Percentiles rank a stretch among this genome's conserved stretches.
Conservation (phyloP, 495 filamentous ascomycete genomes). For the Corynascus novoguineensis region DNA sequence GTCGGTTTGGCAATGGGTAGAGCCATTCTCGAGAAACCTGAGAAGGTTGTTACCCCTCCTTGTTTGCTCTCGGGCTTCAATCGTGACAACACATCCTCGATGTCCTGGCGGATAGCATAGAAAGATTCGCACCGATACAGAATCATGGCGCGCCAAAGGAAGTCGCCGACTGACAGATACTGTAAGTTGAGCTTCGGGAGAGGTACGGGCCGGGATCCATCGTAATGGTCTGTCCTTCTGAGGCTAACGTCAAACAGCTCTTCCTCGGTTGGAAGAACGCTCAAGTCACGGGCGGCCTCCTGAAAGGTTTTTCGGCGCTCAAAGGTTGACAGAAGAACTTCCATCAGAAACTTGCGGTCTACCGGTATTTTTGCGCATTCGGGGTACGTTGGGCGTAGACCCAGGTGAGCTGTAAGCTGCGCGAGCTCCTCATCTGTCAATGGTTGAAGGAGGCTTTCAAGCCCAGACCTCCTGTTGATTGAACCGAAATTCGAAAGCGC, state of each 20-base stretch:
- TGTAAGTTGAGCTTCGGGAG: slow-evolving; percentile 94
- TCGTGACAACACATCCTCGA: slow-evolving; percentile 74
- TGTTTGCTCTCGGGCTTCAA: slow-evolving; percentile 63
- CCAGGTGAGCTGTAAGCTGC: slow-evolving; percentile 63
- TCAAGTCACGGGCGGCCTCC: slow-evolving; percentile 64
- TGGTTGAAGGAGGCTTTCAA: slow-evolving; percentile 67
- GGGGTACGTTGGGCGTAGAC: slow-evolving; percentile 75
- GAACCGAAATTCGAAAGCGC: slow-evolving; percentile 89
- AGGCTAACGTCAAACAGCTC: slow-evolving; percentile 81
- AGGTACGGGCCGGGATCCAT: slow-evolving; percentile 81
- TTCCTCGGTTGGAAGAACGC: slow-evolving; percentile 75
- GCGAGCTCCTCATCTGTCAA: slow-evolving; percentile 69
- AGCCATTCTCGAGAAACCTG: slow-evolving; percentile 88
- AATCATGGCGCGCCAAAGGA: slow-evolving; percentile 87
- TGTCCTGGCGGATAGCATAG: slow-evolving; percentile 86
- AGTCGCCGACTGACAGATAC: slow-evolving; percentile 91
- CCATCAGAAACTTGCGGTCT: slow-evolving; percentile 64
- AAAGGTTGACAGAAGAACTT: slow-evolving; percentile 69
- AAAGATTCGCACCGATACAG: slow-evolving; percentile 89
- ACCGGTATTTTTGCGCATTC: slow-evolving; percentile 55
- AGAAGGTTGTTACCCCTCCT: slow-evolving; percentile 62
- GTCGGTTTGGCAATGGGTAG: slow-evolving; percentile 80
- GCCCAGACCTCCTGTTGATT: slow-evolving; percentile 70
- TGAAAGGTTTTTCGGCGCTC: slow-evolving; percentile 80
- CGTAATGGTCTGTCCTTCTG: slow-evolving; percentile 78